These are phyloP conservation scores for Candida dajiaensis DNA, from an alignment of 805 yeast genomes.

Conservation along the genomic window DNA sequence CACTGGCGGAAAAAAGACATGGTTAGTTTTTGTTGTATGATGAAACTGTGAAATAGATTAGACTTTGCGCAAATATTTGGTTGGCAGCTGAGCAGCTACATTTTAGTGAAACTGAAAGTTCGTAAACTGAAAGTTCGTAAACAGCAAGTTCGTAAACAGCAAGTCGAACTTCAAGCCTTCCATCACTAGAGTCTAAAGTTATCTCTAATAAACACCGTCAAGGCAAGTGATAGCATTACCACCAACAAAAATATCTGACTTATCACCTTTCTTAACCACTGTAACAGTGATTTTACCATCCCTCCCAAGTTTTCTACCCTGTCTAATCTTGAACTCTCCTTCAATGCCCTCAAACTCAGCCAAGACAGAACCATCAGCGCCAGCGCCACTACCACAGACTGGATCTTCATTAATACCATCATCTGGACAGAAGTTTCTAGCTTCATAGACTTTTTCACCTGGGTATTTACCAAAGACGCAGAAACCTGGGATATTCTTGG, in stretches of 20 bases:
- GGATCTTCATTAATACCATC: constrained; percentile 40
- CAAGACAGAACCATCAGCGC: constrained; percentile 26
- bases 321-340: constrained; percentile 24
- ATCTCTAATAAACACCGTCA: constrained; percentile 28
- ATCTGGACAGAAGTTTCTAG: constrained; percentile 39
- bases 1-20: too few relatives aligned
- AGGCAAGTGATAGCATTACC: constrained; percentile 35
- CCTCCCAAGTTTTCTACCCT: constrained; percentile 35
- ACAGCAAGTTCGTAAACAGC: too few relatives aligned
- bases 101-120: too few relatives aligned
- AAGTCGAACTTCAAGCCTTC: too few relatives aligned
- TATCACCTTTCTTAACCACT: constrained; percentile 14
- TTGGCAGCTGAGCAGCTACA: too few relatives aligned
- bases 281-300: constrained; percentile 30
- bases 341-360: constrained; percentile 20
- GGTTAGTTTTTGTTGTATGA: too few relatives aligned
- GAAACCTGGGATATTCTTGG: constrained; percentile 28
- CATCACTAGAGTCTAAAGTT: too few relatives aligned
- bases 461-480: constrained; percentile 33
- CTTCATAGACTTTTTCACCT: constrained; percentile 26
- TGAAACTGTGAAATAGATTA: too few relatives aligned
- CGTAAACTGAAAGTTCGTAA: too few relatives aligned
- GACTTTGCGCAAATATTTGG: too few relatives aligned
- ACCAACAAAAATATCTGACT: constrained; percentile 27
- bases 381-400: constrained; percentile 49